Evolutionary conservation across 805 yeast genomes (phyloP).

Genomic region (Yarrowia porcina): DNA sequence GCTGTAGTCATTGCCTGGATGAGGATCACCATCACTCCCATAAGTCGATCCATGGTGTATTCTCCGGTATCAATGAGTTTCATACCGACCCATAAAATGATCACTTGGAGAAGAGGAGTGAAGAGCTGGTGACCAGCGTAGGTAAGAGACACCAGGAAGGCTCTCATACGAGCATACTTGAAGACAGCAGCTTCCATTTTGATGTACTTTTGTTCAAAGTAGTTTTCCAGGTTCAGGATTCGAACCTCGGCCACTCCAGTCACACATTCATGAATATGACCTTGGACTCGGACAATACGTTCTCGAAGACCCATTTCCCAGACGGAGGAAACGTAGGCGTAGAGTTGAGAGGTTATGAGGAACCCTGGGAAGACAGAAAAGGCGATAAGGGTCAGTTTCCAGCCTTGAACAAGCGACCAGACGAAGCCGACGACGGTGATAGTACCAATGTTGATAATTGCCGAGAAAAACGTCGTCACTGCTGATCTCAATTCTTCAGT

Average conservation of each 20-base stretch:
- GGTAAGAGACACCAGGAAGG: constrained; percentile 64
- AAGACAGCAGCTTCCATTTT: constrained; percentile 38
- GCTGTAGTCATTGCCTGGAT: constrained; percentile 70
- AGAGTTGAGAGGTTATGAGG: constrained; percentile 48
- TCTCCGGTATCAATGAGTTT: constrained; percentile 56
- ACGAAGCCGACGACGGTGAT: constrained; percentile 58
- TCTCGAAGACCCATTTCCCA: constrained; percentile 61
- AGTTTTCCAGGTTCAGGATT: constrained; percentile 49
- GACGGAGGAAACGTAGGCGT: constrained; percentile 49
- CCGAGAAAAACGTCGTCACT: constrained; percentile 59
- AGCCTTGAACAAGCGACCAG: constrained; percentile 78
- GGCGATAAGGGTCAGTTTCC: constrained; percentile 85
- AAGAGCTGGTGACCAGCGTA: constrained; percentile 55
- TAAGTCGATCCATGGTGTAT: constrained; percentile 55
- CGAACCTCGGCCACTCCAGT: constrained; percentile 61
- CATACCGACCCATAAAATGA: constrained; percentile 78
- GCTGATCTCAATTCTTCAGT: constrained; percentile 69
- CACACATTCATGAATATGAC: constrained; percentile 49
- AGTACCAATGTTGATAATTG: constrained; percentile 51
- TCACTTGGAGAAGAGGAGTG: constrained; percentile 60
- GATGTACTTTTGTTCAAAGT: constrained; percentile 46
- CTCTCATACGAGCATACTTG: constrained; percentile 49
- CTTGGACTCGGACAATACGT: constrained; percentile 30
- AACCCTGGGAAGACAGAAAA: constrained; percentile 70
- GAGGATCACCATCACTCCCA: constrained; percentile 68